Percentiles rank a stretch among this genome's conserved stretches.
These are phyloP conservation scores for Mucor piriformis DNA, from an alignment of 371 early-diverging fungal genomes.

Conservation along the genomic window DNA sequence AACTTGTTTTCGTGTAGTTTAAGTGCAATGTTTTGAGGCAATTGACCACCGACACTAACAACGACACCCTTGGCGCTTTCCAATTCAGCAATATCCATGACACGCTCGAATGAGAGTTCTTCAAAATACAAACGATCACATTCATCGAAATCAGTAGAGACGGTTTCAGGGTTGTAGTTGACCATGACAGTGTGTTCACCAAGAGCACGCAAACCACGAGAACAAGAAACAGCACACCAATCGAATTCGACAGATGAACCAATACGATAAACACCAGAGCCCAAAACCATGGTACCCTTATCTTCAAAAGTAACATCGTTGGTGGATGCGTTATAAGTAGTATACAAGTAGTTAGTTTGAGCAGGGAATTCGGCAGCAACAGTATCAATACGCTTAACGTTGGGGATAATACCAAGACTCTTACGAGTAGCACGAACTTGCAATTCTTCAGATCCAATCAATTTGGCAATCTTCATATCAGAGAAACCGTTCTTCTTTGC, in stretches of 20 bases:
- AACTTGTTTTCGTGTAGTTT: constrained; percentile 68
- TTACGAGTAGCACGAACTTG: constrained; percentile 71
- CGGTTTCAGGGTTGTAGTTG: constrained; percentile 98
- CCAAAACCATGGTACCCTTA: constrained; percentile 90
- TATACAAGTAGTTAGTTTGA: constrained; percentile 91
- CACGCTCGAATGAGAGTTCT: constrained; percentile 87
- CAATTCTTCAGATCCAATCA: constrained; percentile 59
- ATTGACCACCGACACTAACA: constrained; percentile 90
- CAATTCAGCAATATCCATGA: constrained; percentile 89
- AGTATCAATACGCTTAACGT: constrained; percentile 92
- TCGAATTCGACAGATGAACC: constrained; percentile 95
- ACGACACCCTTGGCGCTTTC: constrained; percentile 83
- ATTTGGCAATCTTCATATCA: constrained; percentile 80
- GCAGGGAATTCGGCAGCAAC: constrained; percentile 94
- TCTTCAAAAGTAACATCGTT: constrained; percentile 87
- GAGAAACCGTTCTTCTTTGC: constrained; percentile 91
- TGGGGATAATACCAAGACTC: constrained; percentile 73
- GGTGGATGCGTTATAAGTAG: constrained; percentile 86
- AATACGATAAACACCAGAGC: constrained; percentile 96
- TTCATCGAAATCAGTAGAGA: constrained; percentile 95
- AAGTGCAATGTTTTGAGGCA: constrained; percentile 94
- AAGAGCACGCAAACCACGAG: constrained; percentile 78
- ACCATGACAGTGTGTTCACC: constrained; percentile 91
- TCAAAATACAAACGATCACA: constrained; percentile 95
- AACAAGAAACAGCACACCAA: constrained; percentile 88